phyloP scores from a whole-genome alignment of 192 early-diverging fungal species.

The Backusella mclennaniae region DNA sequence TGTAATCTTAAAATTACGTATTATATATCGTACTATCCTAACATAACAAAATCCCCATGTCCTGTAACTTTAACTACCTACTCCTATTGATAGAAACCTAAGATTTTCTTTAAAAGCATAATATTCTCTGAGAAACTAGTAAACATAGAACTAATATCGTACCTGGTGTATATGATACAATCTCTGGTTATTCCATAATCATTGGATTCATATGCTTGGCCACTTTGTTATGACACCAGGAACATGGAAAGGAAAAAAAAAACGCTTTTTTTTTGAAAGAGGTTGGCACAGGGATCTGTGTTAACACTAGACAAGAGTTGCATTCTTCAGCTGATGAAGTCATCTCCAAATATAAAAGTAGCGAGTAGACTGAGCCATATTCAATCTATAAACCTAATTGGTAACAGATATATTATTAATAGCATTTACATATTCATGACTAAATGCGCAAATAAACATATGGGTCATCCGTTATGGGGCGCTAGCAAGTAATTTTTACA shows the following conservation, averaged over 20 bases:
- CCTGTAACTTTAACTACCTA: neutral
- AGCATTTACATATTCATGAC: neutral
- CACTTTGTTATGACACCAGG: neutral
- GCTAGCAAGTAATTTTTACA: neutral
- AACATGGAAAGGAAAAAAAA: neutral
- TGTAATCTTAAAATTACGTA: no score
- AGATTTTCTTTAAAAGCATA: neutral
- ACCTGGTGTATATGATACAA: neutral
- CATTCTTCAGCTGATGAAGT: neutral
- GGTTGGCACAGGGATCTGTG: neutral
- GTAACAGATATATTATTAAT: neutral
- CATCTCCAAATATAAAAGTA: neutral
- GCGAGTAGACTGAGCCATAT: neutral
- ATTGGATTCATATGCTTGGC: neutral
- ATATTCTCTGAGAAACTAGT: neutral
- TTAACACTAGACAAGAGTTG: neutral
- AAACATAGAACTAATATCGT: neutral
- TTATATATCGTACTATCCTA: neutral
- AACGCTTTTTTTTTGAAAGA: neutral
- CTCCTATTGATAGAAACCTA: neutral
- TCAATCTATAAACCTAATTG: neutral
- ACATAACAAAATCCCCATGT: neutral
- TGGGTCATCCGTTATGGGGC: neutral
- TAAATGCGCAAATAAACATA: neutral
- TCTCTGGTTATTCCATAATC: neutral